Base-by-base conservation (phyloP, 2,329 filamentous ascomycete species). In the Helotiales sp. region DNA sequence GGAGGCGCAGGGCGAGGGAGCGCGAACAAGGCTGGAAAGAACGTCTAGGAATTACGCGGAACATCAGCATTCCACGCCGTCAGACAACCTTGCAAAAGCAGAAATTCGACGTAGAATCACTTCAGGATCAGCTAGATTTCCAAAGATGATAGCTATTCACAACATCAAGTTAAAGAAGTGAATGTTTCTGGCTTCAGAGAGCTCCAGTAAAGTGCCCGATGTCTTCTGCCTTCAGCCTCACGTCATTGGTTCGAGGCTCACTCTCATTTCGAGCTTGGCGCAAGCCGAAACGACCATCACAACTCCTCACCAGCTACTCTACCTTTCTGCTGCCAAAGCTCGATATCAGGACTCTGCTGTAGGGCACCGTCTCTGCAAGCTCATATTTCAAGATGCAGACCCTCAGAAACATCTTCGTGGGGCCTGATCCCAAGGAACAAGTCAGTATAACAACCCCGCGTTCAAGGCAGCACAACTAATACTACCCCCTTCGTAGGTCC, bases 351-450 rank as follows among this genome's bases (percentile, higher is more conserved):
- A 44, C 10, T 25, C 40, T 40, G 50, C 34, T 42, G 50, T 34
- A 42, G 34, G 27, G 50, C 34, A 30, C 13, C 4, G 46, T 57
- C 49, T 59, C 56, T 59, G 55, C 46, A 29, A 55, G 34, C 52
- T 10, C 44, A 40, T 34, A n/a, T 13, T 7, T 12, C 54, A 63
- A 48, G 13, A 98, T 98, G 95, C 91, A 98, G 79, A 84, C 89
- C 42, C 81, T 98, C 72, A 91, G 86, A 74, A 81, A 88, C 58
- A 86, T 97, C 69, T 93, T 98, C 76, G 91, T 87, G 75, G 93
- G 91, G 76, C 93, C 95, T 34, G 93, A 96, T 71, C 95, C 95
- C 44, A 89, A 96, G 75, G 89, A 89, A 63, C 93, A 99, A 82
- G 93, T 96, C 79, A 65, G 80, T 66, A 49, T 40, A 42, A 49